Percentiles rank a stretch among this genome's conserved stretches.
Conservation (phyloP, 2,329 filamentous ascomycete genomes). For the Neocucurbitaria cava region DNA sequence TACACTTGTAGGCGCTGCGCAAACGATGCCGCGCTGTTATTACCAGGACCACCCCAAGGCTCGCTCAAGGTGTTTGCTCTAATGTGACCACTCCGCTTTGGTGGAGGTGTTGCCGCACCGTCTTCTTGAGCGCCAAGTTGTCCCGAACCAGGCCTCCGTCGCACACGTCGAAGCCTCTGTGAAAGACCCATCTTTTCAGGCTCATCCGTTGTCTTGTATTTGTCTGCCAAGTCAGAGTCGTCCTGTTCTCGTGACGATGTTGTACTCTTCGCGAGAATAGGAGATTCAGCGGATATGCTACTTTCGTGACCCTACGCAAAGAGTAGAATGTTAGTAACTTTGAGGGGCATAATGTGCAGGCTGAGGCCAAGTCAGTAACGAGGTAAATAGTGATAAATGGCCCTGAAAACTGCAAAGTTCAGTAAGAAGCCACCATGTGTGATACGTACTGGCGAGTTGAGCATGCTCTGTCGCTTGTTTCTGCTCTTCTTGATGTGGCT, state of each 20-base stretch:
- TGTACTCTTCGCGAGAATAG: constrained; percentile 17
- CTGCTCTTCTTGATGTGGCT: constrained; percentile 98
- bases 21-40: constrained; percentile 9
- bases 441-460: constrained; percentile 89
- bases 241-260: constrained; percentile 12
- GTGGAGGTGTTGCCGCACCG: constrained; percentile 3
- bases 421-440: constrained; percentile 18
- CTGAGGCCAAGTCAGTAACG: constrained; percentile 46
- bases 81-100: constrained; percentile 6
- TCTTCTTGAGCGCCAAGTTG: constrained; percentile 18
- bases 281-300: constrained; percentile 14
- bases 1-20: constrained; percentile 8
- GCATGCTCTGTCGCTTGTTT: constrained; percentile 91
- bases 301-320: constrained; percentile 29
- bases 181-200: constrained; percentile 19
- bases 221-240: constrained; percentile 12
- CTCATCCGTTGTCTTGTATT: constrained; percentile 13
- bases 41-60: not conserved
- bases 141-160: constrained; percentile 21
- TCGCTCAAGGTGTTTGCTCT: constrained; percentile 14
- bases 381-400: constrained; percentile 34
- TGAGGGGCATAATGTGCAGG: constrained; percentile 60
- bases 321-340: constrained; percentile 53
- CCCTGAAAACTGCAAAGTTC: constrained; percentile 21
- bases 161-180: constrained; percentile 21